Base-by-base conservation (phyloP, 2,329 filamentous ascomycete genomes). In the Lasiodiplodia hormozganensis region DNA sequence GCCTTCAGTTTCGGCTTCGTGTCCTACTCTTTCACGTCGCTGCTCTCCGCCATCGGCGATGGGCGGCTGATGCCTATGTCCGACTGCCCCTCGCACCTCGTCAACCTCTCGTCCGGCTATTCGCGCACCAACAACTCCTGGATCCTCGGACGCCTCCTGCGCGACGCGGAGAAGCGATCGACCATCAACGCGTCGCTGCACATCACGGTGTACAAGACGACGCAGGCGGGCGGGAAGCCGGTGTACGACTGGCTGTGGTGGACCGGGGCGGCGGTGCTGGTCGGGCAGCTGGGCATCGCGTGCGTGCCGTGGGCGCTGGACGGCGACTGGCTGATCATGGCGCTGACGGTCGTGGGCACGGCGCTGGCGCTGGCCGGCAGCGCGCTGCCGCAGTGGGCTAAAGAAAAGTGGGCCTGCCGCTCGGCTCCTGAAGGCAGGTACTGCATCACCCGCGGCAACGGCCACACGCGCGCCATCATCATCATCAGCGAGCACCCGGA, bases 41-140 rank as follows among this genome's bases (percentile, higher is more conserved):
- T 69, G 31, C 49, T 67, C 31, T 69, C 67, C 21, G 52, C 40
- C n/a, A 18, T 69, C 49, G 67, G 62, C 21, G 62, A 69, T 14
- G 56, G 43, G 10, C 43, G 36, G 16, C 51, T 67, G n/a, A 69
- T 67, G 62, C 62, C 62, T 4, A 12, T n/a, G 14, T 31, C 68
- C 14, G 62, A 69, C 47, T 67, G 23, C n/a, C 49, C 62, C 2
- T 31, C 47, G 28, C 40, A 28, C 10, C 52, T 69, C n/a, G 67
- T 60, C n/a, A 58, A 49, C 25, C 36, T 54, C 14, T 8, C 18
- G 0, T 54, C 49, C 16, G 43, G 43, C 31, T 34, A 52, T n/a
- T 25, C 28, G n/a, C 21, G 47, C 16, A 28, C 36, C 38, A 69
- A 69, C 38, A 28, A 40, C 16, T 49, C 47, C 5, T 69, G 67